A percentile compares a stretch with the other conserved stretches of the same genome.
Conservation (phyloP, 2,329 filamentous ascomycete species). For the Verticillium tricorpus region DNA sequence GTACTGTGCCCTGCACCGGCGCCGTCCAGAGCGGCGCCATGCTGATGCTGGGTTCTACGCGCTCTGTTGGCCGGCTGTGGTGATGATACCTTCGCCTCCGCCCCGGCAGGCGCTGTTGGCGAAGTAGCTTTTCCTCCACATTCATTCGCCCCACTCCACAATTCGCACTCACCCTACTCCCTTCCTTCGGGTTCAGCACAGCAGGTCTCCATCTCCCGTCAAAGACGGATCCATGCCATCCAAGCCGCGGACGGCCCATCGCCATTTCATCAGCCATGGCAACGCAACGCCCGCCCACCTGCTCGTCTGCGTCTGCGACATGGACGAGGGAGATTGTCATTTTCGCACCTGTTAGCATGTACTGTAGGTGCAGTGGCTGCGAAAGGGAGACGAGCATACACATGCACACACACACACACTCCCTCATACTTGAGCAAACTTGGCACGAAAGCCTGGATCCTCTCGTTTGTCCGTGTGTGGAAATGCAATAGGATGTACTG, state of each 20-base stretch:
- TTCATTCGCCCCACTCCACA: neutral
- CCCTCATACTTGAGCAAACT: neutral
- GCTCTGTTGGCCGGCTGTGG: neutral
- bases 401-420: too few species aligned
- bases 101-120: neutral
- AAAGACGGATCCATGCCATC: neutral
- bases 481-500: neutral
- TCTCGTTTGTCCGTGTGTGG: too few species aligned
- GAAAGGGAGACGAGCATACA: neutral
- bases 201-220: neutral
- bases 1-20: too few species aligned
- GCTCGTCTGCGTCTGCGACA: neutral
- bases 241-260: neutral
- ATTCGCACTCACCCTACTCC: neutral
- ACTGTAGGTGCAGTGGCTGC: neutral
- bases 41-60: too few species aligned
- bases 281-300: neutral
- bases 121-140: neutral
- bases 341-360: neutral
- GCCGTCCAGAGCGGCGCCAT: too few species aligned
- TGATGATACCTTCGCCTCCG: neutral
- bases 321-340: neutral
- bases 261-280: neutral
- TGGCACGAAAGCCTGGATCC: neutral
- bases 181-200: neutral